Evolutionary conservation across 2,329 filamentous ascomycete species (phyloP).

Genomic region (Aspergillus sp.): DNA sequence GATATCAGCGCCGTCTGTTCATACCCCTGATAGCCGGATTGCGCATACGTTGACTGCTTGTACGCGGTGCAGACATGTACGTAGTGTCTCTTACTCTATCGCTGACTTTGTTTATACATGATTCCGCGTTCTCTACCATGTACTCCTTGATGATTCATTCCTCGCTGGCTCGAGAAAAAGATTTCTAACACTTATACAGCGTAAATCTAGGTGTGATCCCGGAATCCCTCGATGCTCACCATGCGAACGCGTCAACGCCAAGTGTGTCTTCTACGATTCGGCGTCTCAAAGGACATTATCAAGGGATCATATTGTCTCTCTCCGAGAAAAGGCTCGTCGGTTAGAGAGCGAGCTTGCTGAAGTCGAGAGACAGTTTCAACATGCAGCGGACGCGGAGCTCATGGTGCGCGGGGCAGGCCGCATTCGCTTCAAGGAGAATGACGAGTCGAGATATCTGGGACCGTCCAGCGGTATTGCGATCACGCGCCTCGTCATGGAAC

Average conservation of each 20-base stretch:
- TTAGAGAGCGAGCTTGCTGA: conserved; percentile 80
- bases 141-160: background rate
- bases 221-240: conserved; percentile 87
- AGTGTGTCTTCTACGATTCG: conserved; percentile 94
- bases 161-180: background rate
- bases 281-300: conserved; percentile 82
- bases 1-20: conserved; percentile 30
- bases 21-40: conserved; percentile 41
- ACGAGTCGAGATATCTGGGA: conserved; percentile 87
- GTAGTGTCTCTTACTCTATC: conserved; percentile 18
- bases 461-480: conserved; percentile 95
- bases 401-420: conserved; percentile 84
- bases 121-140: background rate
- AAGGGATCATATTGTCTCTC: conserved; percentile 85
- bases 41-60: conserved; percentile 53
- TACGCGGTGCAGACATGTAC: conserved; percentile 53
- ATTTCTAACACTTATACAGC: conserved; percentile 52
- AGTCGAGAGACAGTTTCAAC: conserved; percentile 74
- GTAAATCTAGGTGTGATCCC: conserved; percentile 95
- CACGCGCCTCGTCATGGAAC: conserved; percentile 91
- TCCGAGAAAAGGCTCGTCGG: conserved; percentile 81
- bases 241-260: conserved; percentile 86
- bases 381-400: conserved; percentile 72
- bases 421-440: conserved; percentile 79
- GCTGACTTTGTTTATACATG: conserved; percentile 1